Conservation (phyloP, 306 rosid species). For the Purshia tridentata region DNA sequence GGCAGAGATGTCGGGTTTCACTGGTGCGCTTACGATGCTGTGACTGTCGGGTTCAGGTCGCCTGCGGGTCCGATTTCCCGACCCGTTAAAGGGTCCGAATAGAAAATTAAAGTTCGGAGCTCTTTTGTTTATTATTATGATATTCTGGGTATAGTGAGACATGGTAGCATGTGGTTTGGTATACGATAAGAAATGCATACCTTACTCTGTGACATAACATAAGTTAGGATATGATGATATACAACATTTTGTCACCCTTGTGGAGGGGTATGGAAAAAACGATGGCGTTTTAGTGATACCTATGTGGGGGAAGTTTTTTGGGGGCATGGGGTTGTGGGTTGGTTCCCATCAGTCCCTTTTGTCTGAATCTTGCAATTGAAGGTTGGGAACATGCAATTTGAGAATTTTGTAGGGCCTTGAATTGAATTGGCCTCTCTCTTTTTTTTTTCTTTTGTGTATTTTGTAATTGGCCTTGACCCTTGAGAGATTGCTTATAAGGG, state of each 20-base stretch:
- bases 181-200: not conserved
- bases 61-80: constrained; percentile 77
- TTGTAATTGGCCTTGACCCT: not conserved
- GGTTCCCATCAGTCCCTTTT: constrained; percentile 7
- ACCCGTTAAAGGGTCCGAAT: constrained; percentile 44
- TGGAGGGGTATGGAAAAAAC: not conserved
- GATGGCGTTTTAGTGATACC: not conserved
- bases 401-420: not conserved
- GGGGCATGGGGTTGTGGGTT: not conserved
- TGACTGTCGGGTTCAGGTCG: constrained; percentile 55
- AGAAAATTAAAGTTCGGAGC: not conserved
- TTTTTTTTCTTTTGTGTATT: not conserved
- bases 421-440: constrained; percentile 5
- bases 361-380: constrained; percentile 3
- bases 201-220: not conserved
- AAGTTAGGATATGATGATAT: not conserved
- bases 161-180: not conserved
- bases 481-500: not conserved
- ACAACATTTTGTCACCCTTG: not conserved
- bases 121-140: not conserved
- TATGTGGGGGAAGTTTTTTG: not conserved
- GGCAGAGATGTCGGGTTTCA: constrained; percentile 54
- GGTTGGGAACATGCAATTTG: constrained; percentile 1
- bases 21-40: constrained; percentile 58
- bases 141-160: not conserved